Conservation (phyloP, 352 stramenopile genomes). For the Phytophthora aleatoria region DNA sequence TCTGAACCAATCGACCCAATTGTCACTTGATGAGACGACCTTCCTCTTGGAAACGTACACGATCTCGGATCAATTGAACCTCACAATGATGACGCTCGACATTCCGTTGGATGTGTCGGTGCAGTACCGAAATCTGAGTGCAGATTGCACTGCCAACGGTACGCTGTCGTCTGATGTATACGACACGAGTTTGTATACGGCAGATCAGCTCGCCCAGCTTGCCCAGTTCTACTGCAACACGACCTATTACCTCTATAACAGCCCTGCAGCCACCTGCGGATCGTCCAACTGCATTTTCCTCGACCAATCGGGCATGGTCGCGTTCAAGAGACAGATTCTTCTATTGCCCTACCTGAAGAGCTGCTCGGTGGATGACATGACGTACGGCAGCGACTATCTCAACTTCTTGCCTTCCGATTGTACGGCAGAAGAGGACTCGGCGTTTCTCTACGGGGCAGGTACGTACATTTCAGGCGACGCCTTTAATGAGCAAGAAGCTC, state of each 20-base stretch:
- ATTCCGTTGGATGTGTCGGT: slow-evolving; percentile 29
- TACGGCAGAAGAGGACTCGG: slow-evolving; percentile 23
- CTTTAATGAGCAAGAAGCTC: slow-evolving; percentile 14
- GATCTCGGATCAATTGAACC: slow-evolving; percentile 38
- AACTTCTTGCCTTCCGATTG: slow-evolving; percentile 41
- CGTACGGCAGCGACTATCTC: slow-evolving; percentile 40
- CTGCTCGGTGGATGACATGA: slow-evolving; percentile 41
- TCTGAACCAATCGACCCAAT: slow-evolving; percentile 18
- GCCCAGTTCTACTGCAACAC: slow-evolving; percentile 27
- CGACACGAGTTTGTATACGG: slow-evolving; percentile 20
- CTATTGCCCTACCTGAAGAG: slow-evolving; percentile 47
- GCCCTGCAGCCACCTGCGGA: slow-evolving; percentile 34
- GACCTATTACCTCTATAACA: slow-evolving; percentile 32
- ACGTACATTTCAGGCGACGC: slow-evolving; percentile 36
- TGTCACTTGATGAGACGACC: slow-evolving; percentile 27
- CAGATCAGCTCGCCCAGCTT: slow-evolving; percentile 13
- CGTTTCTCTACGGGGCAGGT: slow-evolving; percentile 42
- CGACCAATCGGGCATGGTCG: slow-evolving; percentile 36
- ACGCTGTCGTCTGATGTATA: slow-evolving; percentile 18
- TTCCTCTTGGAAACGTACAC: slow-evolving; percentile 40
- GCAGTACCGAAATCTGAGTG: slow-evolving; percentile 36
- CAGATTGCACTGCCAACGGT: slow-evolving; percentile 28
- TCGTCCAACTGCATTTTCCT: slow-evolving; percentile 45
- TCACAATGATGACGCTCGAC: slow-evolving; percentile 45
- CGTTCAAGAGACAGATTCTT: slow-evolving; percentile 43